Evolutionary conservation across 768 basidiomycete genomes (phyloP), one percentile per base, ranked within the genome.

Genomic region (Mrakia hoshinonis): DNA sequence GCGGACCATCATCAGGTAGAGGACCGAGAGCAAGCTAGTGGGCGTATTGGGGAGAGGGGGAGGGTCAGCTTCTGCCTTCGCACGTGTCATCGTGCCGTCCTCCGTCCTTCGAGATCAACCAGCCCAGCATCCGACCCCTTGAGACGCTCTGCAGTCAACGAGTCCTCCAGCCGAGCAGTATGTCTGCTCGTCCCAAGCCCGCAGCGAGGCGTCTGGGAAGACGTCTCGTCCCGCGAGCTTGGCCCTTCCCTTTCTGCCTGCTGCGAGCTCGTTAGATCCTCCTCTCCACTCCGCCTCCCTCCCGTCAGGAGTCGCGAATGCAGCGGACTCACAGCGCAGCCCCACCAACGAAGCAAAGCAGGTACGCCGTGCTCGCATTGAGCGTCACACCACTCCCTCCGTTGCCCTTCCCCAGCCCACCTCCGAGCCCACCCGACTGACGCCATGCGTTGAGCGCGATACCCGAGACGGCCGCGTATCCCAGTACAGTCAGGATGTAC

Each of bases 331-430:
- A 70, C 12, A 91, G 79, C 1, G 85, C 89, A 22, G 85, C 84
- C 9, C 83, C 90, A 2, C 87, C 85, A 52, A 90, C 85, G 52
- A 92, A 81, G 36, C 91, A 83, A 11, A 91, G 81, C n/a, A 92
- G 84, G 76, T 87, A 89, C 3, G 86, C 86, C 0, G 90, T 87
- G 64, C 72, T 87, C 87, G 83, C 81, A 80, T 92, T 87, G 67
- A 91, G 81, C 1, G 89, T 88, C 4, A 89, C 81, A 24, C 80
- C 73, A 6, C 81, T 84, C 11, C 89, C 89, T 4, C 82, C 82
- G 22, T 73, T 65, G 18, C 79, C 79, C 5, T 73, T 75, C 0
- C 80, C 89, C 22, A 90, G 79, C 7, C 89, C 89, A 52, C 89
- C 90, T 7, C 88, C 87, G 3, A 88, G 81, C 0, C 90, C 90